Evolutionary conservation across 441 rosid species (phyloP).

Genomic region (Pelargonium fulgidum): DNA sequence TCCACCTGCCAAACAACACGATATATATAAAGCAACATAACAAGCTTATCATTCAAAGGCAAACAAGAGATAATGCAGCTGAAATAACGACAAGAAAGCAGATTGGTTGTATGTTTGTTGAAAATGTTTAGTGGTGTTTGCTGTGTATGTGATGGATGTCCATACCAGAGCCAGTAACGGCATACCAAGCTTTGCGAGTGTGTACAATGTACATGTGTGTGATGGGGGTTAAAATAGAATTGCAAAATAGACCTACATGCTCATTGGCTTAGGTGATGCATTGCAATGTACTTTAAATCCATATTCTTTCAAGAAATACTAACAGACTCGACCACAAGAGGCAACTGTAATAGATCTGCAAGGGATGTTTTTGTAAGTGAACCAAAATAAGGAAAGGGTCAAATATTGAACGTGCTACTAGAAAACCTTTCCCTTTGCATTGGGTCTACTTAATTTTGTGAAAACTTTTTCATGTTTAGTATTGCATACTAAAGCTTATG

Average conservation of each 20-base stretch:
- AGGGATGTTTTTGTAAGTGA: conserved; percentile 1
- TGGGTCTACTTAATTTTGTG: neutral
- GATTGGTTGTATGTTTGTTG: too few relatives aligned
- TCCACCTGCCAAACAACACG: conserved; percentile 47
- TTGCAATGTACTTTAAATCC: too few relatives aligned
- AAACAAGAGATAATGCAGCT: neutral
- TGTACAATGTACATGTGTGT: too few relatives aligned
- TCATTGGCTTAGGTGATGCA: too few relatives aligned
- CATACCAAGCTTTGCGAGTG: too few relatives aligned
- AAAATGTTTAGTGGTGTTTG: too few relatives aligned
- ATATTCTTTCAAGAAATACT: too few relatives aligned
- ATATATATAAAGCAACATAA: conserved; percentile 11
- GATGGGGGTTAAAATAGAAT: too few relatives aligned
- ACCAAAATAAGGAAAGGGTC: neutral
- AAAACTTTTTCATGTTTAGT: neutral
- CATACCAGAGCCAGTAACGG: too few relatives aligned
- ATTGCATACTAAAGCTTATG: neutral
- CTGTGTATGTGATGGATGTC: too few relatives aligned
- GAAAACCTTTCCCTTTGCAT: neutral
- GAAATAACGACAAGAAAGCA: neutral
- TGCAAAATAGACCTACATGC: too few relatives aligned
- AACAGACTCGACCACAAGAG: too few relatives aligned
- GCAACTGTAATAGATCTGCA: neutral
- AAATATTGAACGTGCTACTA: neutral
- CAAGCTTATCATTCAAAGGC: conserved; percentile 7